phyloP scores from a whole-genome alignment of 352 stramenopile genomes.

The Phytophthora syringae region DNA sequence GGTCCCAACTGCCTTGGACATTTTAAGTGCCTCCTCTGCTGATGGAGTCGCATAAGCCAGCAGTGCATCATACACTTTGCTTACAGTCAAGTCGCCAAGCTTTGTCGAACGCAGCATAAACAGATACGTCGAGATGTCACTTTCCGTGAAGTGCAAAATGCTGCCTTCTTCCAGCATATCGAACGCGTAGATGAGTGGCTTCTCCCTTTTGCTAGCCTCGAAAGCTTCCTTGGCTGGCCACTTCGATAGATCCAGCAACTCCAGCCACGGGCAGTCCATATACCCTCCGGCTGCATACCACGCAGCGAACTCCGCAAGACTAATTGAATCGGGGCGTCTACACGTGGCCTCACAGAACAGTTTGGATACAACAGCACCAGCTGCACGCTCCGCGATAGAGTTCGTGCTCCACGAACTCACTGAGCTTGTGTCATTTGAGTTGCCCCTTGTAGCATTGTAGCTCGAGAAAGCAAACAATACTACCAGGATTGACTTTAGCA shows the following conservation, averaged over 20 bases:
- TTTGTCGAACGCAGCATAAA: slow-evolving; percentile 87
- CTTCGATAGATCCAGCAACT: slow-evolving; percentile 96
- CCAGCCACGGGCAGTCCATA: slow-evolving; percentile 95
- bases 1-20: slow-evolving; percentile 52
- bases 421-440: slow-evolving; percentile 67
- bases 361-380: slow-evolving; percentile 92
- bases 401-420: slow-evolving; percentile 77
- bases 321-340: slow-evolving; percentile 81
- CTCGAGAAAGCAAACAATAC: slow-evolving; percentile 88
- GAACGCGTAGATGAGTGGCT: slow-evolving; percentile 86
- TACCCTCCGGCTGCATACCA: slow-evolving; percentile 97
- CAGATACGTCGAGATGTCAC: slow-evolving; percentile 87
- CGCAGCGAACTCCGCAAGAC: slow-evolving; percentile 94
- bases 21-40: slow-evolving; percentile 73
- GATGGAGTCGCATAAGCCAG: slow-evolving; percentile 75
- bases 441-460: slow-evolving; percentile 65
- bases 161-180: slow-evolving; percentile 86
- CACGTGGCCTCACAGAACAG: slow-evolving; percentile 79
- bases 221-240: slow-evolving; percentile 92
- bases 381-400: slow-evolving; percentile 83
- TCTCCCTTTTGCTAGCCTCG: slow-evolving; percentile 86
- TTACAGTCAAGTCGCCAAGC: slow-evolving; percentile 70
- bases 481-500: slow-evolving; percentile 83
- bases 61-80: slow-evolving; percentile 82
- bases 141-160: slow-evolving; percentile 87